These are phyloP conservation scores for Ophiostoma fasciatum DNA, from an alignment of 2,329 filamentous ascomycete genomes.

Conservation along the genomic window DNA sequence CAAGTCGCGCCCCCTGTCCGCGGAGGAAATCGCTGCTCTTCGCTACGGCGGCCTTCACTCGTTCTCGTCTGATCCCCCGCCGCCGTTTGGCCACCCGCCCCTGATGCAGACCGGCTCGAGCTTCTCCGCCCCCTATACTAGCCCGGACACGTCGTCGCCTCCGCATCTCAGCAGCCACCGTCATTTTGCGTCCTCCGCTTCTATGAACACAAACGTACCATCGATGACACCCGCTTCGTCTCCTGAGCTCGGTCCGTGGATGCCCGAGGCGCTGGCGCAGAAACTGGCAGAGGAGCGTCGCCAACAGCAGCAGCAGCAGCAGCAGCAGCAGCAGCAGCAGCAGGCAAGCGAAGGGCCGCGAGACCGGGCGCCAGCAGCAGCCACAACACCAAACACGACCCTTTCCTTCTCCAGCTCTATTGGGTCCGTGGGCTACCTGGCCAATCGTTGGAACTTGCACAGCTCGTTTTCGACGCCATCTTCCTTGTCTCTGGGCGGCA, in stretches of 20 bases:
- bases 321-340: background rate
- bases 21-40: constrained; percentile 56
- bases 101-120: no score
- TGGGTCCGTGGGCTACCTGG: constrained; percentile 25
- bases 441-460: constrained; percentile 41
- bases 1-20: constrained; percentile 69
- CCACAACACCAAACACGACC: background rate
- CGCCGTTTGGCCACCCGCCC: constrained; percentile 12
- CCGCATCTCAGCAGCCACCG: no score
- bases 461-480: constrained; percentile 36
- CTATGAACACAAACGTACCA: background rate
- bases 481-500: constrained; percentile 21
- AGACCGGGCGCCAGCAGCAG: constrained; percentile 1
- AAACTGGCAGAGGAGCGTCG: constrained; percentile 6
- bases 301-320: constrained; percentile 2
- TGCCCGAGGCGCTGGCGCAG: constrained; percentile 8
- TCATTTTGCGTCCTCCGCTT: no score
- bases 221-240: constrained; percentile 13
- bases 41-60: constrained; percentile 39
- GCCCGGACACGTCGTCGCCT: constrained; percentile 6
- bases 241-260: constrained; percentile 13
- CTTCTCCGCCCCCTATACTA: no score
- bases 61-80: constrained; percentile 30
- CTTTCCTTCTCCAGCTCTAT: constrained; percentile 16
- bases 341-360: constrained; percentile 4